Evolutionary conservation across 495 filamentous ascomycete species (phyloP), one percentile per base, ranked within the genome.

Genomic region (Podospora pseudocomata): DNA sequence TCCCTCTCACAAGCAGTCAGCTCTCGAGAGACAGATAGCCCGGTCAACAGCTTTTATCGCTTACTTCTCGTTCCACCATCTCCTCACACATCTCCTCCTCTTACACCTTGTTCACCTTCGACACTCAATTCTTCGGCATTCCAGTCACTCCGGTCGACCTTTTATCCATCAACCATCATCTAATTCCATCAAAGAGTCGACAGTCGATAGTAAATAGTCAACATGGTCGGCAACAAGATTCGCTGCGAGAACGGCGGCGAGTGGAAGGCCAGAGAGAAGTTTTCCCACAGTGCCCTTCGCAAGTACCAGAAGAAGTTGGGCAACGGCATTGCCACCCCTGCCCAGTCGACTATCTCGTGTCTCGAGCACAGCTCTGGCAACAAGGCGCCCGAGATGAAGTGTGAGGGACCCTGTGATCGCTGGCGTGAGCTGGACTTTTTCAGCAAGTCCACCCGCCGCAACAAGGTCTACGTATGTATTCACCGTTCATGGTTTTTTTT

Each of bases 401-500:
- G 83, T 72, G 9, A 76, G 9, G 82, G 82, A 4, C 79, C 79
- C 27, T 92, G 90, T 68, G 72, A 74, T 18, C 60, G 77, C 34
- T 72, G 71, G 28, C 87, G 87, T 70, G 69, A 71, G 0, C 63
- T 86, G 1, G 79, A 85, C 0, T 74, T 78, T 0, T 92, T 91
- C 73, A 84, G 85, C 57, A 89, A 87, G 69, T 76, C 68, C 27
- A 86, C 90, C 68, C 81, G 88, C 0, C 79, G 81, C 20, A 76
- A 75, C 1, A 80, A 84, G 13, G 70, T 73, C 13, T 79, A 83
- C 2, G 88, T 88, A 79, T 76, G 84, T 75, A 28, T 55, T 54
- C 20, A 62, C 15, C 23, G 57, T 30, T 13, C 19, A 64, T 19
- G n/a, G 57, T 28, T 23, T 23, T 39, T 20, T 23, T 23, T 23